A percentile compares a stretch with the other conserved stretches of the same genome.
These are phyloP conservation scores for Cryptococcus sp. DNA, from an alignment of 1,284 basidiomycete species.

Conservation along the genomic window DNA sequence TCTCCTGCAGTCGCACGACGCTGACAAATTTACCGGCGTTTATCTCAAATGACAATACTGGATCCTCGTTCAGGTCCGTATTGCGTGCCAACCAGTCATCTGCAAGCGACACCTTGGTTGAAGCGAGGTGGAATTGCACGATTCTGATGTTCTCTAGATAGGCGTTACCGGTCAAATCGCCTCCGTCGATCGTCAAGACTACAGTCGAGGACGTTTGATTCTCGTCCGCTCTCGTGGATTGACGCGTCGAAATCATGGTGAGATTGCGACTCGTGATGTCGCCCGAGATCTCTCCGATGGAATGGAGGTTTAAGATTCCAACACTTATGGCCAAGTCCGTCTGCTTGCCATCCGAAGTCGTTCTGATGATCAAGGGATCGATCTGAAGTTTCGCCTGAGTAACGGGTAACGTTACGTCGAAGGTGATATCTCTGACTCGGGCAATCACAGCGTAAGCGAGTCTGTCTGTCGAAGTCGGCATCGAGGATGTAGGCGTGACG, in stretches of 20 bases:
- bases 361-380: conserved; percentile 50
- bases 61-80: conserved; percentile 33
- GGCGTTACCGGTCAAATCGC: conserved; percentile 61
- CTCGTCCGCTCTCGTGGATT: conserved; percentile 47
- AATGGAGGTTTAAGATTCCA: conserved; percentile 59
- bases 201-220: conserved; percentile 55
- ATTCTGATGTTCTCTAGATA: conserved; percentile 74
- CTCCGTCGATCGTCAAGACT: conserved; percentile 70
- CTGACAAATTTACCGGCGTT: conserved; percentile 66
- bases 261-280: conserved; percentile 63
- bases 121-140: conserved; percentile 73
- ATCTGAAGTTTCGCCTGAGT: conserved; percentile 59
- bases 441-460: conserved; percentile 53
- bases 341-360: conserved; percentile 35
- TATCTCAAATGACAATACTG: conserved; percentile 71
- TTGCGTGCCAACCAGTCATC: conserved; percentile 71
- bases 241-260: conserved; percentile 68
- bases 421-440: conserved; percentile 63
- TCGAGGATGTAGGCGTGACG: neutral
- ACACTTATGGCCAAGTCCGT: conserved; percentile 59
- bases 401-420: conserved; percentile 68
- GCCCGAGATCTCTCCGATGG: conserved; percentile 72
- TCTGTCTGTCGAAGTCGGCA: neutral
- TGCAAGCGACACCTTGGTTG: conserved; percentile 65
- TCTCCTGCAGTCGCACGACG: conserved; percentile 59